These are phyloP conservation scores for Flaveria linearis DNA, from an alignment of 129 eudicot genomes.

Conservation along the genomic window DNA sequence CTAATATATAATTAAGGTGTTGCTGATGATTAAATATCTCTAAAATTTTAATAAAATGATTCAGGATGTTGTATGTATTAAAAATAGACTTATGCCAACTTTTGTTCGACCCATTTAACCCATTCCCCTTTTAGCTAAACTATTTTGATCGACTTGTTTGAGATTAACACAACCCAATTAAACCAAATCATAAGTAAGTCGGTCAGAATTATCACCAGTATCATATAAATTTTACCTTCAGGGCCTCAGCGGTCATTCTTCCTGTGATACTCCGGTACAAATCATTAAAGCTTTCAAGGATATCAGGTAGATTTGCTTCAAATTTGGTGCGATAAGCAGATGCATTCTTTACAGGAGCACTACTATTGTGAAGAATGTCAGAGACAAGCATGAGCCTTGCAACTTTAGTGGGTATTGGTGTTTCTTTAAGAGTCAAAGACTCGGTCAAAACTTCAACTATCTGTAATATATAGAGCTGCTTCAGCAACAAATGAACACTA, in stretches of 20 bases:
- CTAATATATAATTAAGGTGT: neutral
- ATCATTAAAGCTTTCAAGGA: constrained; percentile 94
- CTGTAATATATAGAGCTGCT: constrained; percentile 45
- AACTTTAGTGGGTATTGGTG: constrained; percentile 95
- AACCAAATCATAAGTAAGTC: neutral
- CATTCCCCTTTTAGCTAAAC: neutral
- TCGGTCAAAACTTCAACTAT: constrained; percentile 94
- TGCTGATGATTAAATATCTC: neutral
- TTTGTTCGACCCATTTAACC: neutral
- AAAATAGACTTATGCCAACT: neutral
- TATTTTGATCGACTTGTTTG: neutral
- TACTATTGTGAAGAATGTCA: constrained; percentile 94
- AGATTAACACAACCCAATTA: neutral
- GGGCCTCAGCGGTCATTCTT: constrained; percentile 95
- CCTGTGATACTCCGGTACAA: constrained; percentile 85
- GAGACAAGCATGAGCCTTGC: constrained; percentile 99
- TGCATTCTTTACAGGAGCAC: constrained; percentile 98
- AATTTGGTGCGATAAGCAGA: constrained; percentile 95
- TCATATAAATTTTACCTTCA: constrained; percentile 51
- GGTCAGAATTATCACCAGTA: neutral
- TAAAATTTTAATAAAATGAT: neutral
- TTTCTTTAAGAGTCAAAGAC: constrained; percentile 93
- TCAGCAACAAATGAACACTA: constrained; percentile 29
- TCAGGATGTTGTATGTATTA: neutral
- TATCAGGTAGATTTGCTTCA: constrained; percentile 84